A percentile compares a stretch with the other conserved stretches of the same genome.
phyloP scores from a whole-genome alignment of 108 stramenopile genomes.

The Bacterosira constricta region DNA sequence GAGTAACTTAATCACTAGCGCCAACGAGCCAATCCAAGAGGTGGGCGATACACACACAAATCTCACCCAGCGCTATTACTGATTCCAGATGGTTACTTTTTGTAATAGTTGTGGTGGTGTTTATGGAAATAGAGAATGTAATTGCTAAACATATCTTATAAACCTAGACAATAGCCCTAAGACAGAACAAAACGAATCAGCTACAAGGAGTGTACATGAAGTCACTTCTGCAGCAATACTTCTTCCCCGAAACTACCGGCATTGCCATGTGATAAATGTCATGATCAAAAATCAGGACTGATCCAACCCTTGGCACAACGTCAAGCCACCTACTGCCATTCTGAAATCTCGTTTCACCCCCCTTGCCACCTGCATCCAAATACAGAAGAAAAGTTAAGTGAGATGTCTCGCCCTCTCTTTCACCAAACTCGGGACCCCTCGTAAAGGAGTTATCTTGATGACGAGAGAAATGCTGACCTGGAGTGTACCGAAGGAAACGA shows the following conservation, averaged over 20 bases:
- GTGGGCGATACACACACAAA: too few species aligned
- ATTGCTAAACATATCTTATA: neutral
- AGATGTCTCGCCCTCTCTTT: too few species aligned
- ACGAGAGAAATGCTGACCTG: too few species aligned
- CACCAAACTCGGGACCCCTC: too few species aligned
- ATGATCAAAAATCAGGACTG: slow-evolving; percentile 43
- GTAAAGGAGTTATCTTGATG: too few species aligned
- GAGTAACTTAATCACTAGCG: neutral
- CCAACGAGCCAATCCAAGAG: neutral
- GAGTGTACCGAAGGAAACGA: too few species aligned
- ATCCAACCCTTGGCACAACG: slow-evolving; percentile 30
- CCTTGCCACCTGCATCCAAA: slow-evolving; percentile 42
- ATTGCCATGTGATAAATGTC: slow-evolving; percentile 27
- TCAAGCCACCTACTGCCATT: slow-evolving; percentile 17
- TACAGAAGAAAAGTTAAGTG: too few species aligned
- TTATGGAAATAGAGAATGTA: slow-evolving; percentile 1
- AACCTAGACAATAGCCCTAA: neutral
- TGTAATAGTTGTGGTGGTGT: neutral
- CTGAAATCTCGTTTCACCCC: slow-evolving; percentile 35
- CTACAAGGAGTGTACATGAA: slow-evolving; percentile 35
- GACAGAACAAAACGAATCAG: neutral
- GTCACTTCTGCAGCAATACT: slow-evolving; percentile 39
- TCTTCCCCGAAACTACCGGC: slow-evolving; percentile 18
- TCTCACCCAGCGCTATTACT: too few species aligned
- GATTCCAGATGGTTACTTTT: too few species aligned